phyloP scores from a whole-genome alignment of 2,329 filamentous ascomycete species.

The Ascomycota sp. region DNA sequence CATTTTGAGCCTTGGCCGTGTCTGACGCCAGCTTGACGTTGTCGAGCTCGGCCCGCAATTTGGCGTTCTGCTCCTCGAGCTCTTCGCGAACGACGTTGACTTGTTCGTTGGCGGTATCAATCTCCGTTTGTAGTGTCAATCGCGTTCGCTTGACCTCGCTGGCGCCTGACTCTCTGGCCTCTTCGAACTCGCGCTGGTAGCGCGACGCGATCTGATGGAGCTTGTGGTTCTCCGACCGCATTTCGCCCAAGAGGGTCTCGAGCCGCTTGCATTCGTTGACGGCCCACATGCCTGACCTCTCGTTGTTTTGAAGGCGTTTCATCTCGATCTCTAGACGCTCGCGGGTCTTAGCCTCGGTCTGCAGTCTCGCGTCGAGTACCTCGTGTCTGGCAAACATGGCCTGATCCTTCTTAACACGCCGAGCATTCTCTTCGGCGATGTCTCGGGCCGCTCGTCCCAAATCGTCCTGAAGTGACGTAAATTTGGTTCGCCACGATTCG shows the following conservation, averaged over 20 bases:
- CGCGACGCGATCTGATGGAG: conserved; percentile 48
- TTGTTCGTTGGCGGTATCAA: conserved; percentile 69
- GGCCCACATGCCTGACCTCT: conserved; percentile 44
- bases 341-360: conserved; percentile 50
- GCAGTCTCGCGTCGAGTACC: conserved; percentile 56
- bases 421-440: conserved; percentile 63
- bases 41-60: conserved; percentile 56
- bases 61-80: conserved; percentile 58
- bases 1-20: conserved; percentile 58
- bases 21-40: conserved; percentile 61
- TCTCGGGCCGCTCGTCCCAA: conserved; percentile 63
- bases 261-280: conserved; percentile 41
- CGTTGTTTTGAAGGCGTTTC: conserved; percentile 41
- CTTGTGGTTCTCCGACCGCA: conserved; percentile 48
- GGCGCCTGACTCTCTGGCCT: conserved; percentile 60
- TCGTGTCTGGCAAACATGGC: conserved; percentile 62
- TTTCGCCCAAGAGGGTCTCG: conserved; percentile 30
- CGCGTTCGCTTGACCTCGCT: conserved; percentile 67
- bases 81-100: conserved; percentile 67
- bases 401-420: conserved; percentile 60
- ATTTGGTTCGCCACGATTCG: conserved; percentile 66
- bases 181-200: conserved; percentile 65
- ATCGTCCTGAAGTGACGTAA: conserved; percentile 70
- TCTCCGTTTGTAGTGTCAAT: conserved; percentile 57
- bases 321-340: conserved; percentile 48